Base-by-base conservation (phyloP, 306 rosid genomes). In the Rosa chinensis region DNA sequence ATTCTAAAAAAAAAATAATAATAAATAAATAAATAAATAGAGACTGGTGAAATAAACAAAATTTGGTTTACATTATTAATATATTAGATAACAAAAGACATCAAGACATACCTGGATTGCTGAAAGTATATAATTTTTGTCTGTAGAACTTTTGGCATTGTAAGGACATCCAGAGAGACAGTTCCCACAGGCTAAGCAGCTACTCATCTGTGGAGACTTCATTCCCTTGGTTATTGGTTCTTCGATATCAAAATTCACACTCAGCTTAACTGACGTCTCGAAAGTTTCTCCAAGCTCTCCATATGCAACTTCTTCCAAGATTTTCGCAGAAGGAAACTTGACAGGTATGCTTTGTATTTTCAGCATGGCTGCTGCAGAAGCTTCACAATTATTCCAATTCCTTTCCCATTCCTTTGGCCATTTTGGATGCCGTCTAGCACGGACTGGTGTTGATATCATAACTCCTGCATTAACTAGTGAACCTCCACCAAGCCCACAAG, bases 401-500 rank as follows among this genome's bases (percentile, higher is more conserved):
- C 67, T 43, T 70, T 79, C 86, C 86, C 86, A 83, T 75, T 79
- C 83, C 16, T 44, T 79, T 83, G 86, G 86, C 83, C 86, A 83
- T 48, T 75, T 79, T 13, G 78, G 74, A 75, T 79, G 67, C 55
- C 78, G 59, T 75, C 86, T 70, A 12, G 76, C 78, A 5, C 71
- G 63, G 71, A 70, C 80, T 42, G 81, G 81, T 76, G 83, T 62
- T 11, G 86, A 75, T 68, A 83, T 17, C 78, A 79, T 83, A 61
- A 83, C 81, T 75, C 83, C 86, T 25, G 86, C 83, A 63, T 83
- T 83, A 62, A 75, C 78, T 13, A 83, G 75, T 44, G 81, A 83
- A 50, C 86, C 83, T 75, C 86, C 86, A 77, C 86, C 86, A 18
- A 79, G 78, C 55, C 86, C 86, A 71, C 86, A 83, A 76, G 75